Percentiles rank a stretch among this genome's conserved stretches.
These are phyloP conservation scores for Daedaleopsis nitida DNA, from an alignment of 768 basidiomycete genomes.

Conservation along the genomic window DNA sequence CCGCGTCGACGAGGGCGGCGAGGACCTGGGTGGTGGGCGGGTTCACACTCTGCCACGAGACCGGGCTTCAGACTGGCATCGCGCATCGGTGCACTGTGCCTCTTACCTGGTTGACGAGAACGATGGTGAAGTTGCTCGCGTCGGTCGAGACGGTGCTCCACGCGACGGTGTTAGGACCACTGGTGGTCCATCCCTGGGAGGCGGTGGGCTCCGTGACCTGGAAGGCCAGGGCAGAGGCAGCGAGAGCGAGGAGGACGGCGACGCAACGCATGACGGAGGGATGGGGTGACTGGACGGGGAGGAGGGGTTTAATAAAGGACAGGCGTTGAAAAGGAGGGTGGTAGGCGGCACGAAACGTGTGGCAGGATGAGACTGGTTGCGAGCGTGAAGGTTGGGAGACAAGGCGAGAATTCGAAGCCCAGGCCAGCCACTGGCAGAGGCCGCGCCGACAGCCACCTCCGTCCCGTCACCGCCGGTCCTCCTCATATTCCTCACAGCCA, in stretches of 20 bases:
- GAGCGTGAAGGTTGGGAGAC: conserved; percentile 3
- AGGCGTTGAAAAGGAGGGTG: conserved; percentile 20
- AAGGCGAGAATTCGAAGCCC: conserved; percentile 5
- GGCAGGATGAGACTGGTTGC: background rate
- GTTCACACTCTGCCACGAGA: conserved; percentile 36
- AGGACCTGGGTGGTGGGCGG: conserved; percentile 49
- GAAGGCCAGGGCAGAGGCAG: conserved; percentile 65
- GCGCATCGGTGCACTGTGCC: background rate
- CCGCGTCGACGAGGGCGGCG: conserved; percentile 55
- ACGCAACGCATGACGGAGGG: conserved; percentile 44
- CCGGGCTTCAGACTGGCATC: background rate
- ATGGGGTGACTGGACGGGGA: conserved; percentile 8
- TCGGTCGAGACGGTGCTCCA: conserved; percentile 76
- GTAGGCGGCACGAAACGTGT: background rate
- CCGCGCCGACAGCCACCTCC: no score
- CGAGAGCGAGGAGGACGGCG: conserved; percentile 45
- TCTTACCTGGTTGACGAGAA: conserved; percentile 66
- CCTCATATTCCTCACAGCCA: background rate
- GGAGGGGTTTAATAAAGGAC: background rate
- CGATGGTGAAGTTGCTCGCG: conserved; percentile 62
- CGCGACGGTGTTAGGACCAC: conserved; percentile 51
- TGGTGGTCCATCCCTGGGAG: conserved; percentile 55
- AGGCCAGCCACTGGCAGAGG: no score
- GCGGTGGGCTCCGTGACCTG: conserved; percentile 53
- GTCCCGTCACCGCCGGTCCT: no score